Base-by-base conservation (phyloP, 495 filamentous ascomycete species). In the Sordaria brevicollis region DNA sequence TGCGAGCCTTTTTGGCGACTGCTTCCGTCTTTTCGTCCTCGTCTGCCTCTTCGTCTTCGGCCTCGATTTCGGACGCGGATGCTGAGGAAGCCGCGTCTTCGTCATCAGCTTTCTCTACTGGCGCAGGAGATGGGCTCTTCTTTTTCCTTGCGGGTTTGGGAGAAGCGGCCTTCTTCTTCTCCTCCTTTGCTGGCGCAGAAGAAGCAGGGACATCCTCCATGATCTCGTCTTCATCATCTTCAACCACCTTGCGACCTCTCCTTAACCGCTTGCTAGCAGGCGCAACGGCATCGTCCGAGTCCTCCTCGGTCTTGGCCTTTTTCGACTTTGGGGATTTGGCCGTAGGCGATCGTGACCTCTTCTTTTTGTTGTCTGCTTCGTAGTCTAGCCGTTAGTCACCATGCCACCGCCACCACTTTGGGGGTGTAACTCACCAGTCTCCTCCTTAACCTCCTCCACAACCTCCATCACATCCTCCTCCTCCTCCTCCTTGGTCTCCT, bases 1-100 rank as follows among this genome's bases (percentile, higher is more conserved):
- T 87, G 35, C 93, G 89, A 11, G 88, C 89, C 79, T 95, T 93
- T 21, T 87, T 90, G 49, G 89, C 89, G 34, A 89, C 79, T 69
- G 91, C 89, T 0, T 93, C 90, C 72, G 92, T 92, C 74, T 91
- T 89, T 11, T 92, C 91, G 35, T 92, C 90, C 21, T 90, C 89
- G 5, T 85, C 84, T 6, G 80, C 76, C 8, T 82, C 82, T 29
- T 89, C 85, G 36, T 82, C 83, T 29, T 83, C 85, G 66, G 88
- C 85, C 39, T 82, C 82, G 17, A 78, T 79, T 43, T 84, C 83
- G 25, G 87, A 87, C 70, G 87, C 81, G 0, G 87, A 79, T 69
- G 87, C 87, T 1, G 84, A 82, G 4, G 79, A 82, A 19, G 82
- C 80, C 66, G n/a, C n/a, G n/a, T 81, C 85, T 57, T 86, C 84